These are phyloP conservation scores for Malus sieversii DNA, from an alignment of 306 rosid species.

Conservation along the genomic window DNA sequence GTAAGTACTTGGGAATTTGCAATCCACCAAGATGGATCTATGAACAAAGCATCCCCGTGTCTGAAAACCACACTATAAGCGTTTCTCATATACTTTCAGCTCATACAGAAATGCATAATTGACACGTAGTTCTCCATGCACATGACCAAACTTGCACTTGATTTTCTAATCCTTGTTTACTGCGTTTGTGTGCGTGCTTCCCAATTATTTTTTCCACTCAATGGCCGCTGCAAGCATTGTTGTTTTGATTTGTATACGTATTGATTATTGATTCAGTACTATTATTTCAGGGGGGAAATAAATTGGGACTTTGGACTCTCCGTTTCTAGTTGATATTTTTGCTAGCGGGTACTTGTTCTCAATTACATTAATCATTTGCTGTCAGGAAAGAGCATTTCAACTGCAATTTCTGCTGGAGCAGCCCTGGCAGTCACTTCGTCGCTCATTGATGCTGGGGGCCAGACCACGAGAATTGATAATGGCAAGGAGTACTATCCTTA, in stretches of 20 bases:
- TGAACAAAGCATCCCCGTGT: not conserved
- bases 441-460: constrained; percentile 64
- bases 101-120: not conserved
- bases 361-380: constrained; percentile 7
- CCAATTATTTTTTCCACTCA: not conserved
- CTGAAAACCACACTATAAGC: not conserved
- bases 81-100: not conserved
- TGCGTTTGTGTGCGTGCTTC: not conserved
- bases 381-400: constrained; percentile 70
- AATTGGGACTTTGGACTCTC: not conserved
- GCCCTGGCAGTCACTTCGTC: constrained; percentile 84
- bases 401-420: constrained; percentile 85
- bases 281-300: not conserved
- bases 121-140: not conserved
- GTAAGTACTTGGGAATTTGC: not conserved
- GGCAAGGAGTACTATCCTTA: constrained; percentile 91
- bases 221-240: not conserved
- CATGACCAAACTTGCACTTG: not conserved
- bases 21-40: not conserved
- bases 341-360: not conserved
- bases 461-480: constrained; percentile 58
- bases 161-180: not conserved
- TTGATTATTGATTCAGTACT: not conserved
- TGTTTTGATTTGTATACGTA: not conserved
- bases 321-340: not conserved